These are phyloP conservation scores for Neospora caninum DNA, from an alignment of 169 alveolate genomes.

Conservation along the genomic window DNA sequence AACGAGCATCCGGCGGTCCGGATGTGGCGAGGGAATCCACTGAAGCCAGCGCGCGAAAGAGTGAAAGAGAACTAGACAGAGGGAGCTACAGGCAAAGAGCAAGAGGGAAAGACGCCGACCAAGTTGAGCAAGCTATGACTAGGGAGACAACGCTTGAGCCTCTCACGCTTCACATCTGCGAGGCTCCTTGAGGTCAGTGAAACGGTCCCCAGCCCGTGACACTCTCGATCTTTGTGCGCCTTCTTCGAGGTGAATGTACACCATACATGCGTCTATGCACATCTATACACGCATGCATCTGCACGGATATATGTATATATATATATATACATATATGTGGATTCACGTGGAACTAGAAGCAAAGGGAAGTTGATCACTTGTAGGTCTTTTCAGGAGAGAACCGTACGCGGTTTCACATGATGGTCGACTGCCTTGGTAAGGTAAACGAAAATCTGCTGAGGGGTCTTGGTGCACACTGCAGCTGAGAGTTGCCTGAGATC, in stretches of 20 bases:
- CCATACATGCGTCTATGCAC: not conserved
- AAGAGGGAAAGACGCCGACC: too few relatives aligned
- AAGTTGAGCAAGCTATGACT: too few relatives aligned
- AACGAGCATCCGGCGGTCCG: not conserved
- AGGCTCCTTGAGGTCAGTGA: too few relatives aligned
- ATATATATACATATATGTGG: not conserved
- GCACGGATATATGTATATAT: not conserved
- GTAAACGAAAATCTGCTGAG: slow-evolving; percentile 55
- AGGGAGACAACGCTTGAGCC: too few relatives aligned
- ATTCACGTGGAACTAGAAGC: not conserved
- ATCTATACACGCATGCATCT: not conserved
- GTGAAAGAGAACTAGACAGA: not conserved
- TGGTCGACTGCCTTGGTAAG: slow-evolving; percentile 53
- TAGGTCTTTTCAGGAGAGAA: not conserved
- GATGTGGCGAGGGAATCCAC: too few relatives aligned
- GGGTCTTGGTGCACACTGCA: slow-evolving; percentile 57
- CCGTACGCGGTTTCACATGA: slow-evolving; percentile 29
- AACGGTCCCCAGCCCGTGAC: too few relatives aligned
- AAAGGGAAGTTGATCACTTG: not conserved
- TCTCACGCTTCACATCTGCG: too few relatives aligned
- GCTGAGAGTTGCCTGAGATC: slow-evolving; percentile 64
- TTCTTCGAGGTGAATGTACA: not conserved
- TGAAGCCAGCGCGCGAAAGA: not conserved
- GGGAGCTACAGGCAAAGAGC: not conserved
- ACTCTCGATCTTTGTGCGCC: too few relatives aligned